Base-by-base conservation (phyloP, 2,329 filamentous ascomycete genomes). In the Magnaporthiopsis rhizophila region DNA sequence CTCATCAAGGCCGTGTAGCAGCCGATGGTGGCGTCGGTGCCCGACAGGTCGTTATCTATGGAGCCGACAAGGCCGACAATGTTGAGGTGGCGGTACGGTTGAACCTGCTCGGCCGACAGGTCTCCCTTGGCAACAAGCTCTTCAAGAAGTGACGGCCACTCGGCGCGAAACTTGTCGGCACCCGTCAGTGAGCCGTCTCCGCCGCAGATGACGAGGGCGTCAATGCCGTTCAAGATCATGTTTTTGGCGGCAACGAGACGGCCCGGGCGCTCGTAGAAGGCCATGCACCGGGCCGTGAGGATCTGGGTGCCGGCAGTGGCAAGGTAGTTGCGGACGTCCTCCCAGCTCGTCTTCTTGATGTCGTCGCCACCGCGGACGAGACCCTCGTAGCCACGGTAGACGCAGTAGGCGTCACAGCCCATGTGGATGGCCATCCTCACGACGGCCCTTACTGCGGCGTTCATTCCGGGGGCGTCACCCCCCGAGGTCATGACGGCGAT, bases 41-140 rank as follows among this genome's bases (percentile, higher is more conserved):
- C 92, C 62, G 93, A 96, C 78, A 99, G 89, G 74, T 99, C 95
- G 74, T 99, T 99, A 82, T 99, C 95, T 73, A 99, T 99, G 64
- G 92, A 97, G 65, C 95, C 95, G 34, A 99, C 95, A 62, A 98
- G 81, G 61, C 95, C 95, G 64, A 98, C 94, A 69, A 99, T 97
- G 78, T 98, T 99, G 73, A 99, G 85, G 70, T 96, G 87, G 72
- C 85, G 84, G 82, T 92, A 96, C 2, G 90, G 89, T 59, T 86
- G 81, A 65, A 91, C 79, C 74, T 97, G 89, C 65, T 89, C 84
- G 58, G 80, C 72, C 8, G 86, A 88, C 71, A 97, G 82, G 72
- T 94, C 83, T 63, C 87, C 87, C 3, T 78, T 90, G 62, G 85
- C 74, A 50, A 98, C 89, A 67, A 99, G 84, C 80, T 99, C 95